phyloP scores from a whole-genome alignment of 1,139 yeast genomes.

The Scheffersomyces segobiensis region DNA sequence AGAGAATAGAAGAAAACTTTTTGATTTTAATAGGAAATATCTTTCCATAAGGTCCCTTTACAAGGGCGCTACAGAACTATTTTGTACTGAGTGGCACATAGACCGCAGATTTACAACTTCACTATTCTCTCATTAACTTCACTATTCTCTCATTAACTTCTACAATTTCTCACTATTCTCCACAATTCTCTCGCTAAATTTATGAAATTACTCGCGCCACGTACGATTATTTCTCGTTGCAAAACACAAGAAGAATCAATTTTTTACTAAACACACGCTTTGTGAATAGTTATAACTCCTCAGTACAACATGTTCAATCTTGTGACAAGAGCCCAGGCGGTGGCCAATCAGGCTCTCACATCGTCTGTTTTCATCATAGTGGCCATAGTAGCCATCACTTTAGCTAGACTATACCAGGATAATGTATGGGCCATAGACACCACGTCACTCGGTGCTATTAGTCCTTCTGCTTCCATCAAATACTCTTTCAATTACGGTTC shows the following conservation, averaged over 20 bases:
- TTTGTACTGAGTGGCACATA: not conserved
- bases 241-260: not conserved
- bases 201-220: not conserved
- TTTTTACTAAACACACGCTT: not conserved
- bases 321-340: constrained; percentile 47
- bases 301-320: constrained; percentile 38
- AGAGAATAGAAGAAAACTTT: too few species aligned
- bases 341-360: constrained; percentile 58
- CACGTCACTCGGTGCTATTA: constrained; percentile 39
- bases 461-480: constrained; percentile 49
- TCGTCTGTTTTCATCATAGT: constrained; percentile 48
- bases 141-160: not conserved
- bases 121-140: not conserved
- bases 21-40: too few species aligned
- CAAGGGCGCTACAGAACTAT: not conserved
- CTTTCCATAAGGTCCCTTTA: too few species aligned
- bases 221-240: not conserved
- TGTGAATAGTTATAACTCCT: not conserved
- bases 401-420: constrained; percentile 46
- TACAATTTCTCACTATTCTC: not conserved
- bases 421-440: constrained; percentile 48
- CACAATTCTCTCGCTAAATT: not conserved
- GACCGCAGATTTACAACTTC: too few species aligned
- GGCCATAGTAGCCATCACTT: constrained; percentile 48
- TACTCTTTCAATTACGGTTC: constrained; percentile 77